Evolutionary conservation across 1,284 basidiomycete genomes (phyloP), one percentile per base, ranked within the genome.

Genomic region (Cystobasidium pallidum): DNA sequence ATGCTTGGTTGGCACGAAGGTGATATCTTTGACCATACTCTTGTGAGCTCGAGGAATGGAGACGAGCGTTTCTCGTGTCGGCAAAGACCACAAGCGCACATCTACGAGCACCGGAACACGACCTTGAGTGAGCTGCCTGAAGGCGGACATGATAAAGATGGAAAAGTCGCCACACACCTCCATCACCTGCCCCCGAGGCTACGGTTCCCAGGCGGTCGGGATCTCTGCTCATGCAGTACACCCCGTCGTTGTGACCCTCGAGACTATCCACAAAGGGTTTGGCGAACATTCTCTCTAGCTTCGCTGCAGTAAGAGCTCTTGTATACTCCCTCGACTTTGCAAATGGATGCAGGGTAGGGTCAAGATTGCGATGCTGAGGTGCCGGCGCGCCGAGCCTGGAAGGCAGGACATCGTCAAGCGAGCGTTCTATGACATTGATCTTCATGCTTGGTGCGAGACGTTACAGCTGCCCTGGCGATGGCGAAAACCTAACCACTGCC

Each of bases 181-280:
- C 95, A 81, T 98, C 94, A 84, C 94, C 96, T 76, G 92, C 92
- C 28, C 91, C 95, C 76, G 91, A 96, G 0, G 92, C 94, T n/a
- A 97, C 85, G 17, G 89, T 85, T 24, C 88, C 88, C 54, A 96
- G 83, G 1, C 90, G 86, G 24, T 88, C 87, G 34, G 90, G 89
- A 79, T 91, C 92, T 78, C 87, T 88, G 24, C 87, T 87, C 73
- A 98, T 84, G 26, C 88, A 87, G 82, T 98, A 96, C 17, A 97
- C 89, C n/a, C 94, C 94, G 81, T 99, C 96, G 36, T 91, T 85
- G 82, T 98, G 95, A 0, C 95, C 96, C 73, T 96, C 94, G 55
- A 99, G 81, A 65, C 88, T 86, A 34, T 87, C 92, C 8, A 99
- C 86, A 77, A 99, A 99, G 0, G 96, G 96, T 80, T 96, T 98